Base-by-base conservation (phyloP, 2,329 filamentous ascomycete species). In the Tolypocladium guangdongense region DNA sequence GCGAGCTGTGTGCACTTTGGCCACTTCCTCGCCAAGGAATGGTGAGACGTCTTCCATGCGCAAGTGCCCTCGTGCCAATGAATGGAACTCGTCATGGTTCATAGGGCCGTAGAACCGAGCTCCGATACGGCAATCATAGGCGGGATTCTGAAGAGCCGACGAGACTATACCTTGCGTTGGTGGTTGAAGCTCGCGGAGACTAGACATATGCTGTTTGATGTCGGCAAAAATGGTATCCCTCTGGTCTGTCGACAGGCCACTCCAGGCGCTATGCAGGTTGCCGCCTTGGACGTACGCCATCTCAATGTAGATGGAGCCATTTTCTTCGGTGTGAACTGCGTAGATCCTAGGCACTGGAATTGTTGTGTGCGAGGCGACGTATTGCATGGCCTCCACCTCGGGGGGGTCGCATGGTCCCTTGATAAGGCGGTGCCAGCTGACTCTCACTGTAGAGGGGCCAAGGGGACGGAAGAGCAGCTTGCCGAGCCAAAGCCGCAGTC, bases 301-400 rank as follows among this genome's bases (percentile, higher is more conserved):
- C 55, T 66, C 62, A 14, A 66, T 61, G 49, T 60, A 66, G 20
- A 66, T 59, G 2, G 0, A 12, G 8, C 50, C 20, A 10, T 57
- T 49, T 2, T 48, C 7, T 4, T 56, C 11, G 4, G 52, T 61
- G 50, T 66, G 63, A 32, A 63, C 51, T 5, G 55, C 58, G 38
- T 63, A 60, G 24, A 68, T 10, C 35, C 50, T 61, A 24, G 63
- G 64, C 1, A 68, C 51, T 8, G 65, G 65, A 35, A 68, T 57
- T 3, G 50, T 52, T 33, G 64, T 66, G 49, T 66, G 55, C 47
- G 47, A 35, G 38, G 62, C 59, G 51, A 67, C 53, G 49, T 66
- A 68, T 50, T 61, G 59, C 60, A 67, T 62, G 14, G 63, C 64
- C 50, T 66, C 64, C 5, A 66, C 54, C 55, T 67, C 63, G 1